Conservation (phyloP, 2,329 filamentous ascomycete genomes). For the Colletotrichum nymphaeae region DNA sequence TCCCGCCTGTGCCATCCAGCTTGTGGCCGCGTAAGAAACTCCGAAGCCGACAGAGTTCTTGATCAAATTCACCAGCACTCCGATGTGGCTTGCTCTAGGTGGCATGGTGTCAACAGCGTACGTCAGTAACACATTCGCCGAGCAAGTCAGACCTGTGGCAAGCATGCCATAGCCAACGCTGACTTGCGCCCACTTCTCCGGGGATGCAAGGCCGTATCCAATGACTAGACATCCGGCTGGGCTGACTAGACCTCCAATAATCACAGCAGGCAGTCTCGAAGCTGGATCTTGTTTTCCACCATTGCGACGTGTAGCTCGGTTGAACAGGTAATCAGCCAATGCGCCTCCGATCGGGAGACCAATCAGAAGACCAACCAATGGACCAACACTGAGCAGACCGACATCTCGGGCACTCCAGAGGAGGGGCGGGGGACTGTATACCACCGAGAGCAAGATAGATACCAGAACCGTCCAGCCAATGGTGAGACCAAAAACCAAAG, state of each 20-base stretch:
- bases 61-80: slow-evolving; percentile 37
- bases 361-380: slow-evolving; percentile 15
- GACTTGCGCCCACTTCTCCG: slow-evolving; percentile 32
- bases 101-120: slow-evolving; percentile 37
- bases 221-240: slow-evolving; percentile 36
- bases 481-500: slow-evolving; percentile 27
- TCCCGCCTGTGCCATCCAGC: slow-evolving; percentile 29
- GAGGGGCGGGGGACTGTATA: slow-evolving; percentile 22
- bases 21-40: slow-evolving; percentile 34
- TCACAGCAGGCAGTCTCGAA: slow-evolving; percentile 32
- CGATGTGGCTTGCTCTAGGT: slow-evolving; percentile 33
- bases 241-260: slow-evolving; percentile 35
- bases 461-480: slow-evolving; percentile 28
- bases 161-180: slow-evolving; percentile 38
- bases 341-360: slow-evolving; percentile 27
- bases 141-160: slow-evolving; percentile 36
- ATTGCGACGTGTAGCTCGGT: not conserved
- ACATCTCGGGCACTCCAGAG: slow-evolving; percentile 23
- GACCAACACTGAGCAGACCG: slow-evolving; percentile 23
- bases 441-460: slow-evolving; percentile 8
- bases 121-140: slow-evolving; percentile 37
- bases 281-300: slow-evolving; percentile 23
- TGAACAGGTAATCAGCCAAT: slow-evolving; percentile 32
- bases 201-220: slow-evolving; percentile 30
- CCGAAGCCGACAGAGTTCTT: slow-evolving; percentile 37